Base-by-base conservation (phyloP, 306 rosid genomes). In the Cicer bijugum region DNA sequence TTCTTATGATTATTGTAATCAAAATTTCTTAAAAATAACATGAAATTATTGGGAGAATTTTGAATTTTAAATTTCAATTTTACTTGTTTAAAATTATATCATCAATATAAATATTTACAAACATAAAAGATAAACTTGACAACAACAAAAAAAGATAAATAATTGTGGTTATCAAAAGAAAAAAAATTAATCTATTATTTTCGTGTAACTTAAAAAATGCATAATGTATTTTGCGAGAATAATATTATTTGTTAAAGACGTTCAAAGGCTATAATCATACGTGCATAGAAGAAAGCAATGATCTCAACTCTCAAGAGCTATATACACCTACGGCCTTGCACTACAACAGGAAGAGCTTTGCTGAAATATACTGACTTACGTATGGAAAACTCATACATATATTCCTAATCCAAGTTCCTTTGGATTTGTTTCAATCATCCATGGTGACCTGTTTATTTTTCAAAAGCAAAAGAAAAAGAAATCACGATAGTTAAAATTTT, bases 361-460 rank as follows among this genome's bases (percentile, higher is more conserved):
- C 65, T 37, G 19, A 52, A 71, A 10, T 72, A 75, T 59, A 23
- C 14, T 72, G 12, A 61, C 67, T 44, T 4, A 42, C 44, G 40
- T n/a, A 50, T 35, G 52, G 43, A 46, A 60, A 6, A 67, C 37
- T 84, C 83, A 93, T 15, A 86, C 75, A 79, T 89, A 93, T 86
- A 93, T 89, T 78, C 98, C 98, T 83, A 91, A 82, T 44, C 96
- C 97, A 59, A 93, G 69, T 82, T 91, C 97, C 81, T 91, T 93
- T 33, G 96, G 92, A n/a, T 88, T 56, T 58, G 97, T 88, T 82
- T 93, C 98, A 83, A 93, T 82, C 96, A 84, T 91, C 98, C 96
- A 93, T 52, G 96, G 84, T 2, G 97, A 81, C 91, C 98, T 93
- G 87, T 78, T 73, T 19, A 56, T 69, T 70, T 72, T 69, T 16